A percentile compares a stretch with the other conserved stretches of the same genome.
Conservation (phyloP, 2,329 filamentous ascomycete species). For the Stenocarpella maydis region DNA sequence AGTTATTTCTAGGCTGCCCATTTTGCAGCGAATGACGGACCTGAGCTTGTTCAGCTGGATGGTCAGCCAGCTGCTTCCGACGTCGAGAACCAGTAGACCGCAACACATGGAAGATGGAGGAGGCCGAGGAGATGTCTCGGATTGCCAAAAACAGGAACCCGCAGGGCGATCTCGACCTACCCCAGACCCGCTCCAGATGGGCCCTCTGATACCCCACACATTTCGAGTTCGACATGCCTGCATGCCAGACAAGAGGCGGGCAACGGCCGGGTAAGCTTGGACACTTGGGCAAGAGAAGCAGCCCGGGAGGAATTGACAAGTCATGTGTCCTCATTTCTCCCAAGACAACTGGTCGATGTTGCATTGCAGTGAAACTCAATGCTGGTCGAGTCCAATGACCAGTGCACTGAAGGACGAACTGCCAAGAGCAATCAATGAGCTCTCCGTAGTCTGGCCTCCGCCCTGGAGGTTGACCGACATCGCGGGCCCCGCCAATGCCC, state of each 20-base stretch:
- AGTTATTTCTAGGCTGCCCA: too few relatives aligned
- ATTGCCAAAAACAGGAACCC: slow-evolving; percentile 32
- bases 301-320: background rate
- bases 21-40: background rate
- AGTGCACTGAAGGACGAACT: background rate
- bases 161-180: slow-evolving; percentile 12
- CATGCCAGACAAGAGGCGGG: background rate
- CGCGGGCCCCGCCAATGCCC: slow-evolving; percentile 15
- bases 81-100: background rate
- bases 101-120: too few relatives aligned
- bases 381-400: background rate
- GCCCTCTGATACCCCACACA: slow-evolving; percentile 30
- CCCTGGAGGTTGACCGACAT: background rate
- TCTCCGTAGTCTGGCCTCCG: background rate
- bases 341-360: slow-evolving; percentile 19
- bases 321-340: background rate
- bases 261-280: background rate
- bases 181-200: slow-evolving; percentile 22
- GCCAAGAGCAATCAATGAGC: slow-evolving; percentile 1
- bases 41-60: background rate
- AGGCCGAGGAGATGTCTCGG: slow-evolving; percentile 12
- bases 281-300: background rate
- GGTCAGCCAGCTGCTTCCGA: background rate
- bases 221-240: background rate
- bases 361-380: slow-evolving; percentile 28